Evolutionary conservation across 1,139 yeast species (phyloP).

Genomic region (Pneumocystis carinii): DNA sequence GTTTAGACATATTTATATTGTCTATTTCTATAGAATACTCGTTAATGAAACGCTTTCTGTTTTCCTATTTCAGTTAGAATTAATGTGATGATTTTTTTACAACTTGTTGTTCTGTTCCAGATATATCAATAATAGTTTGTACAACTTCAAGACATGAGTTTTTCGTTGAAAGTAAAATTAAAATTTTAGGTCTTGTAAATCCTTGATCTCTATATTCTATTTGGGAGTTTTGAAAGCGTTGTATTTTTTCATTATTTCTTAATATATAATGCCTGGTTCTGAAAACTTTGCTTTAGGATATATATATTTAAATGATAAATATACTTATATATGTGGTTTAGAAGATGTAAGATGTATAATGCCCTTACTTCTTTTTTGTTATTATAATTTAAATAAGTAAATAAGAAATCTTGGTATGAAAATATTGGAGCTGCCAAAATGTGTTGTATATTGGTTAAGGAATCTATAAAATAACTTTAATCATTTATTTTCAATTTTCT

Average conservation of each 20-base stretch:
- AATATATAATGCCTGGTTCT: constrained; percentile 61
- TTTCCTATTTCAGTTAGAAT: constrained; percentile 37
- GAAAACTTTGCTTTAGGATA: constrained; percentile 25
- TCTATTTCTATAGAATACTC: constrained; percentile 43
- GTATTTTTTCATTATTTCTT: constrained; percentile 53
- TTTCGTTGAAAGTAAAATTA: constrained; percentile 73
- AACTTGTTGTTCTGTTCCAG: constrained; percentile 45
- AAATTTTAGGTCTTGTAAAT: constrained; percentile 79
- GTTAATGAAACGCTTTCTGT: constrained; percentile 53
- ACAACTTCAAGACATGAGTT: constrained; percentile 60
- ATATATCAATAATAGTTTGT: constrained; percentile 43
- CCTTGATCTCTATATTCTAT: constrained; percentile 81
- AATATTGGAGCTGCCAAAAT: constrained; percentile 47
- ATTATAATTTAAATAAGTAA: constrained; percentile 38
- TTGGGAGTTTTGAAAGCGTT: constrained; percentile 23
- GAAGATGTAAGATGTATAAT: constrained; percentile 52
- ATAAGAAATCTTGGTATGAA: constrained; percentile 56
- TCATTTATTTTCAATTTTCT: neutral
- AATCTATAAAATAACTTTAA: constrained; percentile 3
- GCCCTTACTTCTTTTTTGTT: constrained; percentile 40
- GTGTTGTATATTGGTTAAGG: constrained; percentile 29
- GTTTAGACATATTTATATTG: constrained; percentile 37
- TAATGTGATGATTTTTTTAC: neutral
- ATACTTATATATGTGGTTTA: constrained; percentile 52
- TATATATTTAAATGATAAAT: neutral